These are phyloP conservation scores for Naematelia aurantialba DNA, from an alignment of 768 basidiomycete genomes.

Conservation along the genomic window DNA sequence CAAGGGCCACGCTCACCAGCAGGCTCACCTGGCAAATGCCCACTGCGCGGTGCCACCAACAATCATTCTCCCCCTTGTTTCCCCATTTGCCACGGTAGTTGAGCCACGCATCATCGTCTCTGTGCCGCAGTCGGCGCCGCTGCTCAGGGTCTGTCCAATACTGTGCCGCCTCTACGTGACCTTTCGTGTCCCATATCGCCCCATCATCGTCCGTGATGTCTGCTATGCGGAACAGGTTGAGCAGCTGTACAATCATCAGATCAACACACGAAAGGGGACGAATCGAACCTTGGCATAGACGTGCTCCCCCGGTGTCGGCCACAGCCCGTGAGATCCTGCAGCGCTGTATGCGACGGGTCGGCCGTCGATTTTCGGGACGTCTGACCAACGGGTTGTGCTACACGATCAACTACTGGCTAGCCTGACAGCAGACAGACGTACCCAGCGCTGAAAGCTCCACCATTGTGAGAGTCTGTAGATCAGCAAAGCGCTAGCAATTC, in stretches of 20 bases:
- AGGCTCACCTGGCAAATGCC: conserved; percentile 36
- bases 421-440: conserved; percentile 3
- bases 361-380: conserved; percentile 30
- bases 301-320: conserved; percentile 38
- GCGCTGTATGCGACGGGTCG: conserved; percentile 39
- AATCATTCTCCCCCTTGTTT: conserved; percentile 38
- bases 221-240: conserved; percentile 35
- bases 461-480: conserved; percentile 26
- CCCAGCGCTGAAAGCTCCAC: conserved; percentile 30
- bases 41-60: conserved; percentile 35
- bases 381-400: conserved; percentile 38
- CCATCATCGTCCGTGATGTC: conserved; percentile 40
- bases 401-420: neutral
- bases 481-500: neutral
- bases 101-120: conserved; percentile 31
- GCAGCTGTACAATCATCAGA: conserved; percentile 12
- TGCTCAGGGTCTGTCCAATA: conserved; percentile 30
- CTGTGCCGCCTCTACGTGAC: conserved; percentile 23
- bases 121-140: conserved; percentile 13
- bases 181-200: conserved; percentile 40
- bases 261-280: neutral
- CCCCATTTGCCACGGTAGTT: conserved; percentile 41
- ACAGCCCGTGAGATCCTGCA: conserved; percentile 43
- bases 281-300: conserved; percentile 35
- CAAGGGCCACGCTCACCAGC: neutral